phyloP scores from a whole-genome alignment of 164 flowering plant genomes.

The Houttuynia cordata region DNA sequence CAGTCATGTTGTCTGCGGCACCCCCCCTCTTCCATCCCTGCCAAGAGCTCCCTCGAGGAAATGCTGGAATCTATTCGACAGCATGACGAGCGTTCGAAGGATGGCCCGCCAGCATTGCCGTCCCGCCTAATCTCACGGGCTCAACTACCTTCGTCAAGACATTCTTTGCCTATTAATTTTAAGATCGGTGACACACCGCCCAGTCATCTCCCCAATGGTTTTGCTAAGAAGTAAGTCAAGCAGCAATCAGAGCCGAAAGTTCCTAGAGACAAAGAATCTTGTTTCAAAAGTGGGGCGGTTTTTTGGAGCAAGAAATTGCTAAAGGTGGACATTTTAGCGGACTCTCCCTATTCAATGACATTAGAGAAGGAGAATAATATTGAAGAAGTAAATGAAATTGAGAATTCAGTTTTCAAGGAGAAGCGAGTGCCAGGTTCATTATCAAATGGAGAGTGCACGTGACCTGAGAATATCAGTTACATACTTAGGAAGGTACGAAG shows the following conservation, averaged over 20 bases:
- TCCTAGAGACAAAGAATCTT: slow-evolving; percentile 20
- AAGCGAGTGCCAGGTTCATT: slow-evolving; percentile 7
- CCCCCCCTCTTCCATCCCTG: slow-evolving; percentile 22
- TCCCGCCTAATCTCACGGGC: slow-evolving; percentile 62
- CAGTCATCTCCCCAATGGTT: slow-evolving; percentile 4
- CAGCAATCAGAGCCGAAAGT: slow-evolving; percentile 16
- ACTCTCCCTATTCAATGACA: slow-evolving; percentile 30
- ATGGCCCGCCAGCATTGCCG: slow-evolving; percentile 85
- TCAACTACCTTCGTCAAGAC: slow-evolving; percentile 48
- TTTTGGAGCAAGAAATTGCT: slow-evolving; percentile 42
- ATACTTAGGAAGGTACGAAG: slow-evolving; percentile 58
- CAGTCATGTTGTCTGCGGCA: slow-evolving; percentile 39
- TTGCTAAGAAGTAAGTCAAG: slow-evolving; percentile 21
- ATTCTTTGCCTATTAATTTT: slow-evolving; percentile 42
- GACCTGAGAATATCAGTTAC: slow-evolving; percentile 44
- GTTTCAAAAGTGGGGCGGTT: slow-evolving; percentile 15
- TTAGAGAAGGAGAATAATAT: slow-evolving; percentile 9
- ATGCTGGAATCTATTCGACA: slow-evolving; percentile 74
- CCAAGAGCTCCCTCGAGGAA: slow-evolving; percentile 80
- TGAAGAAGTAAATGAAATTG: slow-evolving; percentile 10
- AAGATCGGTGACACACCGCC: slow-evolving; percentile 16
- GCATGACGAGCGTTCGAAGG: slow-evolving; percentile 56
- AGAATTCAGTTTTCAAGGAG: slow-evolving; percentile 5
- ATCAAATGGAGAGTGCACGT: slow-evolving; percentile 19
- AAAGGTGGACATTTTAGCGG: slow-evolving; percentile 21